phyloP scores from a whole-genome alignment of 805 yeast species.

The Candida endomychidarum region DNA sequence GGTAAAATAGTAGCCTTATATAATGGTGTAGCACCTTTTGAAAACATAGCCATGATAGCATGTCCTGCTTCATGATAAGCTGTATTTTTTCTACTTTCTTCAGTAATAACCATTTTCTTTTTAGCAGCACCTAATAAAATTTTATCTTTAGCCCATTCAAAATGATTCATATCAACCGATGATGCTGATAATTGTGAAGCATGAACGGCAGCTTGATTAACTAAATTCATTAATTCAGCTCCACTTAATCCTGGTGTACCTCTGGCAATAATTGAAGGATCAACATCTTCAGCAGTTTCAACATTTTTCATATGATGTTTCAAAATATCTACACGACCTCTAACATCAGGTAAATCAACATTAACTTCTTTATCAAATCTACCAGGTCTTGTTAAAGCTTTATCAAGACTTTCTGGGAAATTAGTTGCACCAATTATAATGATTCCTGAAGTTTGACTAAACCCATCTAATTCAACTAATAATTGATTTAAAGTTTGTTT shows the following conservation, averaged over 20 bases:
- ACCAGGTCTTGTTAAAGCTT: constrained; percentile 97
- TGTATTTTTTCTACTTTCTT: constrained; percentile 88
- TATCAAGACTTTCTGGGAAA: constrained; percentile 95
- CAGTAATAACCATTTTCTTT: constrained; percentile 96
- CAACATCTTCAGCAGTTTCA: constrained; percentile 81
- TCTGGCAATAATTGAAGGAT: constrained; percentile 86
- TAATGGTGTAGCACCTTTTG: constrained; percentile 90
- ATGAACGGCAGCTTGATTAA: constrained; percentile 96
- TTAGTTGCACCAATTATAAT: constrained; percentile 98
- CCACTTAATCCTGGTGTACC: constrained; percentile 99
- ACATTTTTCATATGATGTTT: constrained; percentile 90
- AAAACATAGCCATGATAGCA: constrained; percentile 95
- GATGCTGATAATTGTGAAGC: constrained; percentile 93
- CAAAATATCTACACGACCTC: constrained; percentile 93
- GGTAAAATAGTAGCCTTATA: constrained; percentile 97
- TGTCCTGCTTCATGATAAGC: constrained; percentile 99
- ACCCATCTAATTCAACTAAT: constrained; percentile 94
- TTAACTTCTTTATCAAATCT: constrained; percentile 94
- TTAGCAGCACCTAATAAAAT: constrained; percentile 98
- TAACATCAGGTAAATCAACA: constrained; percentile 95
- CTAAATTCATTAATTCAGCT: constrained; percentile 93
- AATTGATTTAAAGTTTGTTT: constrained; percentile 96
- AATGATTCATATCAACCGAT: constrained; percentile 84
- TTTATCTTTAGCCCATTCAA: constrained; percentile 99
- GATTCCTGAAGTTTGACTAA: constrained; percentile 87